Evolutionary conservation across 2,329 filamentous ascomycete species (phyloP).

Genomic region (Trichoderma atroviride): DNA sequence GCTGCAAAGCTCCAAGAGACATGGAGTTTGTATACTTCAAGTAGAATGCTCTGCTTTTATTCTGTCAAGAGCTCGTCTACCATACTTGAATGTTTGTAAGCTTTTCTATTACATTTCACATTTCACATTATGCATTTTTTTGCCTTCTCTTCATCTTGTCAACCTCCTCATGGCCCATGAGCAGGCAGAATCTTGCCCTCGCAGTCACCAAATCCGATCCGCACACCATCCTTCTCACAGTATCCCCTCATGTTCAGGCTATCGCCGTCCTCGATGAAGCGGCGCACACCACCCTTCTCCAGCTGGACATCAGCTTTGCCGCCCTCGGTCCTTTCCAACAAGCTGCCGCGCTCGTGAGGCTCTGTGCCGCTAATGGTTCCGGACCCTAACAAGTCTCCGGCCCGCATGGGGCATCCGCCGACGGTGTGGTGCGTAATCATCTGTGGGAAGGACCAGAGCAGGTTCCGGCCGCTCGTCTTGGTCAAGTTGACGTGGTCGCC

Average conservation of each 20-base stretch:
- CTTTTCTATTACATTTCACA: background rate
- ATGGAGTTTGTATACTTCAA: background rate
- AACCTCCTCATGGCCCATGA: background rate
- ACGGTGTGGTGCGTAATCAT: constrained; percentile 83
- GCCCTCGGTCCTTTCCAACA: constrained; percentile 71
- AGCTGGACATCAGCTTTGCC: constrained; percentile 68
- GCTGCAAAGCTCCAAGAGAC: background rate
- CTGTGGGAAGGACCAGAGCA: constrained; percentile 81
- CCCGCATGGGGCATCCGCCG: constrained; percentile 72
- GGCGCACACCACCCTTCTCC: constrained; percentile 65
- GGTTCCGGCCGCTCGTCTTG: constrained; percentile 43
- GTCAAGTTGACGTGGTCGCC: constrained; percentile 41
- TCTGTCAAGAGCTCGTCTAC: background rate
- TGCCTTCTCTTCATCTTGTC: background rate
- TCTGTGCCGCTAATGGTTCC: constrained; percentile 74
- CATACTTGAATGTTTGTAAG: background rate
- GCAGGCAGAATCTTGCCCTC: constrained; percentile 28
- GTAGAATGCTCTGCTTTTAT: background rate
- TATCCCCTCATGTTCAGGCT: constrained; percentile 66
- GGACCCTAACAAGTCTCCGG: constrained; percentile 75
- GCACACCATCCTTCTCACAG: constrained; percentile 65
- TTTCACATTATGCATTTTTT: background rate
- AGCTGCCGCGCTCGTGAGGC: constrained; percentile 65
- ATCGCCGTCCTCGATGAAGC: constrained; percentile 76
- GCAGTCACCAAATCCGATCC: constrained; percentile 73